These are phyloP conservation scores for Exophiala phaeomuriformis DNA, from an alignment of 2,329 filamentous ascomycete species.

Conservation along the genomic window DNA sequence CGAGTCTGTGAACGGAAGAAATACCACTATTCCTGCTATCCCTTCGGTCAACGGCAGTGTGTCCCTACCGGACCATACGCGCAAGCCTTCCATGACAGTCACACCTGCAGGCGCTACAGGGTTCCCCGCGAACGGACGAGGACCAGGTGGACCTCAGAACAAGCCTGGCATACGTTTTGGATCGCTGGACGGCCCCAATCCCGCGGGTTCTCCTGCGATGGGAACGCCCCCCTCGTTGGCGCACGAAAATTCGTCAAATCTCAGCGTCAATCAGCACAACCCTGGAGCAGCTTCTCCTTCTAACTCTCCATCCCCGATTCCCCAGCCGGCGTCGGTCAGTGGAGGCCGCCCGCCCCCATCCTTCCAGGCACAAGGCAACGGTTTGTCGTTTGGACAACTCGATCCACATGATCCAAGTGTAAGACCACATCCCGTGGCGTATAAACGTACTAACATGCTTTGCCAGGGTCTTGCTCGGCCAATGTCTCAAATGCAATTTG, in stretches of 20 bases:
- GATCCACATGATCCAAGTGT: conserved; percentile 67
- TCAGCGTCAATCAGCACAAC: conserved; percentile 38
- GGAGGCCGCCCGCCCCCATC: conserved; percentile 74
- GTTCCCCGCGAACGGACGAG: conserved; percentile 69
- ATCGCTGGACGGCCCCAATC: conserved; percentile 58
- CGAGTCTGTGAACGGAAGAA: conserved; percentile 28
- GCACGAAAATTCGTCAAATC: conserved; percentile 20
- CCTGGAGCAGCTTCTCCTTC: conserved; percentile 75
- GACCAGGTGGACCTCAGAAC: conserved; percentile 44
- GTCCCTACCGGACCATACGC: conserved; percentile 59
- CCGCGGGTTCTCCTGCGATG: conserved; percentile 49
- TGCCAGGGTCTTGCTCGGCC: conserved; percentile 62
- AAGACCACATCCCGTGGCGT: conserved; percentile 36
- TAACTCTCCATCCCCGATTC: conserved; percentile 86
- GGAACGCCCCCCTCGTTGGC: conserved; percentile 35
- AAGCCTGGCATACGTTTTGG: conserved; percentile 52
- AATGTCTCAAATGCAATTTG: conserved; percentile 54
- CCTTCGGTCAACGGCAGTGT: conserved; percentile 59
- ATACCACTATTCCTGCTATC: conserved; percentile 52
- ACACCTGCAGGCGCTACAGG: conserved; percentile 71
- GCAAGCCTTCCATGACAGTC: conserved; percentile 89
- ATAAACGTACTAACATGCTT: conserved; percentile 12
- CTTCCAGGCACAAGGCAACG: conserved; percentile 61
- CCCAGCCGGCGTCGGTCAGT: conserved; percentile 74
- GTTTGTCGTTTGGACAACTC: conserved; percentile 68